Evolutionary conservation across 768 basidiomycete species (phyloP).

Genomic region (Macrolepiota fuliginosa): DNA sequence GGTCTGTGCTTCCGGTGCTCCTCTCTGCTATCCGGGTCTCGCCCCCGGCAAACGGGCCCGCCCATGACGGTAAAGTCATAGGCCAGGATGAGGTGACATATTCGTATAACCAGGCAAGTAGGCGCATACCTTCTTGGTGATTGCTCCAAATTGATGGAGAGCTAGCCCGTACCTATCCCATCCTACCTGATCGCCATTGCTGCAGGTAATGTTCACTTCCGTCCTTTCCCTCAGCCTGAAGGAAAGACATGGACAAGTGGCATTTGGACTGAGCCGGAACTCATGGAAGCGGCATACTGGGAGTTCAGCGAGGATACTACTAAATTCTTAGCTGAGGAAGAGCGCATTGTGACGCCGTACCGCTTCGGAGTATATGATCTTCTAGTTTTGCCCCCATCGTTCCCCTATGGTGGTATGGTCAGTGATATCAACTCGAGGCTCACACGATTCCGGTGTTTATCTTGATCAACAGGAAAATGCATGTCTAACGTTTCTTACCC

Average conservation of each 20-base stretch:
- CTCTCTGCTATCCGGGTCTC: constrained; percentile 81
- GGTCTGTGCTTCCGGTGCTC: constrained; percentile 79
- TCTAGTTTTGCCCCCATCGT: constrained; percentile 84
- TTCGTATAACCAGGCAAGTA: constrained; percentile 69
- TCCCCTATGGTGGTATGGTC: constrained; percentile 92
- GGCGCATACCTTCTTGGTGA: background rate
- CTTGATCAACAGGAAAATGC: constrained; percentile 71
- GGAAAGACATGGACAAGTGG: constrained; percentile 80
- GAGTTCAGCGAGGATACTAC: constrained; percentile 90
- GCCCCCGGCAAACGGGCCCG: constrained; percentile 66
- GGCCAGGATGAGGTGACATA: constrained; percentile 77
- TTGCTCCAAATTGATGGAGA: background rate
- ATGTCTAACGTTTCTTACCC: constrained; percentile 85
- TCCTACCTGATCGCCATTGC: constrained; percentile 94
- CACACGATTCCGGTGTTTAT: background rate
- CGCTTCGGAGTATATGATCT: constrained; percentile 87
- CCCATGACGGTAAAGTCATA: constrained; percentile 70
- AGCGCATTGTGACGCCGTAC: constrained; percentile 73
- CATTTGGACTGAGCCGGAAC: constrained; percentile 88
- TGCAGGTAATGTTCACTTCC: constrained; percentile 77
- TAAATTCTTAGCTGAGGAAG: constrained; percentile 72
- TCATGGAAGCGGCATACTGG: constrained; percentile 74
- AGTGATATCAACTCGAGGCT: constrained; percentile 16
- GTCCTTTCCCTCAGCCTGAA: constrained; percentile 52
- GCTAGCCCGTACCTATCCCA: constrained; percentile 80